Evolutionary conservation across 2,329 filamentous ascomycete species (phyloP).

Genomic region (Ophiostoma quercus): DNA sequence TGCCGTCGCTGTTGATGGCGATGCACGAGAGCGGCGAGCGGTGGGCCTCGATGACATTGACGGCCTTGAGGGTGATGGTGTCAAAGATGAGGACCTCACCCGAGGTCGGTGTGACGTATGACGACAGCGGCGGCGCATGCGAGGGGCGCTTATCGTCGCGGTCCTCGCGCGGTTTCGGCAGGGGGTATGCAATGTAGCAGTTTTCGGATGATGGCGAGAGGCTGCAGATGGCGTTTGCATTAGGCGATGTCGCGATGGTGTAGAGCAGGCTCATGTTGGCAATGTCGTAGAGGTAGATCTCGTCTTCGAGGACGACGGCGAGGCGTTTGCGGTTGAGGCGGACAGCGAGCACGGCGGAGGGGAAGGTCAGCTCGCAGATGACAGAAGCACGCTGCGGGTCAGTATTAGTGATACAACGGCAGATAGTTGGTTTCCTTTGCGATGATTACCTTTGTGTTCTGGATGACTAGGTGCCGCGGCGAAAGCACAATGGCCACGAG

Average conservation of each 20-base stretch:
- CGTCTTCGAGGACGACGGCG: slow-evolving; percentile 87
- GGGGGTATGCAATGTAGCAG: slow-evolving; percentile 90
- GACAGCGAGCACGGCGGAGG: slow-evolving; percentile 90
- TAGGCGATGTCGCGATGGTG: slow-evolving; percentile 90
- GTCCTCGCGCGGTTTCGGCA: slow-evolving; percentile 67
- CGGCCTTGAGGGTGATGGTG: slow-evolving; percentile 78
- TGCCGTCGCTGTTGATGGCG: slow-evolving; percentile 87
- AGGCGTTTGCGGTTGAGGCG: slow-evolving; percentile 90
- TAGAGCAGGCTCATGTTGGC: slow-evolving; percentile 95
- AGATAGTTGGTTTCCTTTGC: no score
- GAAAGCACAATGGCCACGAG: slow-evolving; percentile 90
- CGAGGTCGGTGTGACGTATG: slow-evolving; percentile 75
- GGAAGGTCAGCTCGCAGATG: slow-evolving; percentile 98
- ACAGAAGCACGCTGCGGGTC: slow-evolving; percentile 58
- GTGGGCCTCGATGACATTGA: slow-evolving; percentile 94
- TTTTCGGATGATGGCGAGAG: slow-evolving; percentile 92
- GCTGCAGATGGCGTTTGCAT: slow-evolving; percentile 84
- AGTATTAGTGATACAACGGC: background rate
- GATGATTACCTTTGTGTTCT: slow-evolving; percentile 78
- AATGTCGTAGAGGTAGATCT: slow-evolving; percentile 98
- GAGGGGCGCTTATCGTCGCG: slow-evolving; percentile 57
- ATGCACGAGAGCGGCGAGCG: slow-evolving; percentile 86
- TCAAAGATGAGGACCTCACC: slow-evolving; percentile 94
- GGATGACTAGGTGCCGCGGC: slow-evolving; percentile 85
- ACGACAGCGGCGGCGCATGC: slow-evolving; percentile 76